A percentile compares a stretch with the other conserved stretches of the same genome.
These are phyloP conservation scores for Aspergillus fructus DNA, from an alignment of 2,329 filamentous ascomycete genomes.

Conservation along the genomic window DNA sequence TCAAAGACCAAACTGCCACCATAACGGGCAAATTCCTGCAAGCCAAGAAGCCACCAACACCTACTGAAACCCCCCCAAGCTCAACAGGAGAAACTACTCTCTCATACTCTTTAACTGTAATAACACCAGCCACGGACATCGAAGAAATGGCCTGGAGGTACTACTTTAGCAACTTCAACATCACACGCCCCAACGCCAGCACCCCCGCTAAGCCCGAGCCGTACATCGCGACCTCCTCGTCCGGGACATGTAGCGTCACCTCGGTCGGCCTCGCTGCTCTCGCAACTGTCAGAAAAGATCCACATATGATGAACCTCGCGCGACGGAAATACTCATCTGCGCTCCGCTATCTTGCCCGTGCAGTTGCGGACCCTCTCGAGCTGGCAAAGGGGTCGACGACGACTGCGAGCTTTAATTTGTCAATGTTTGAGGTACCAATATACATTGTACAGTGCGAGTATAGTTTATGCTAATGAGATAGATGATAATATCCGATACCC, in stretches of 20 bases:
- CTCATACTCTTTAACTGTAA: too few relatives aligned
- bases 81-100: too few relatives aligned
- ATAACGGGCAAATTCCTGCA: too few relatives aligned
- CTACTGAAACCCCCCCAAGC: too few relatives aligned
- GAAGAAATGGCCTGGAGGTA: too few relatives aligned
- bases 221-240: not conserved
- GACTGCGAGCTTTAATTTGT: not conserved
- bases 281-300: not conserved
- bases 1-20: too few relatives aligned
- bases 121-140: too few relatives aligned
- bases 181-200: not conserved
- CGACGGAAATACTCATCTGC: not conserved
- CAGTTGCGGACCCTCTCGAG: not conserved
- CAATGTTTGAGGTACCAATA: not conserved
- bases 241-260: not conserved
- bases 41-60: too few relatives aligned
- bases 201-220: too few relatives aligned
- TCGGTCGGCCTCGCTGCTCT: not conserved
- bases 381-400: not conserved
- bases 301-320: not conserved
- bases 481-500: too few relatives aligned
- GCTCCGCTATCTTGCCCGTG: not conserved
- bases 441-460: too few relatives aligned
- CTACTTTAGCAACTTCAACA: not conserved
- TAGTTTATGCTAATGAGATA: too few relatives aligned